These are phyloP conservation scores for Gynandropsis gynandra DNA, from an alignment of 345 rosid genomes.

Conservation along the genomic window DNA sequence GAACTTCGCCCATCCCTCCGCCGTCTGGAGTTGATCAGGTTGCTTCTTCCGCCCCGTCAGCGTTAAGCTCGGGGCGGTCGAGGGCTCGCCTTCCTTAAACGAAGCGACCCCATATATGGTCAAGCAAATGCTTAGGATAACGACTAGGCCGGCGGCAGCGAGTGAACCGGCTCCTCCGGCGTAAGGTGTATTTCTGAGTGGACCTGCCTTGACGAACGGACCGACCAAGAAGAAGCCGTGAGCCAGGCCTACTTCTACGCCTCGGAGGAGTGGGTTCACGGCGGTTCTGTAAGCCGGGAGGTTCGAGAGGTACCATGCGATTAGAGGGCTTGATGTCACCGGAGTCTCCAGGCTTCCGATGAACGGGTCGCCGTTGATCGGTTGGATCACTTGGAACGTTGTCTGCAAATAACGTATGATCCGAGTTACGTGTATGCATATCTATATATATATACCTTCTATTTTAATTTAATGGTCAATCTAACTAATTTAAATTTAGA, in stretches of 20 bases:
- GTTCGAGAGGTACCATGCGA: slow-evolving; percentile 96
- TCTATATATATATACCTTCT: too few relatives aligned
- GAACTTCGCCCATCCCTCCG: slow-evolving; percentile 94
- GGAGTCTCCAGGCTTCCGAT: slow-evolving; percentile 97
- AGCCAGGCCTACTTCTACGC: slow-evolving; percentile 79
- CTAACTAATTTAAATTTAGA: too few relatives aligned
- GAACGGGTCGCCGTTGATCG: slow-evolving; percentile 96
- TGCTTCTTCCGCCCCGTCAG: slow-evolving; percentile 90
- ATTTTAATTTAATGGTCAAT: too few relatives aligned
- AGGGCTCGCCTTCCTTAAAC: slow-evolving; percentile 77
- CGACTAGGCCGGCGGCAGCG: slow-evolving; percentile 82
- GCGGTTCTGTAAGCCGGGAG: slow-evolving; percentile 93
- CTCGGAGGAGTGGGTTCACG: slow-evolving; percentile 86
- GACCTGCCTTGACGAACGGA: slow-evolving; percentile 84
- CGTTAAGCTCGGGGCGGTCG: slow-evolving; percentile 70
- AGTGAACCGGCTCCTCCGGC: slow-evolving; percentile 78
- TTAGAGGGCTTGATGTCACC: slow-evolving; percentile 80
- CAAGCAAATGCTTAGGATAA: slow-evolving; percentile 75
- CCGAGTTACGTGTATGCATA: background rate
- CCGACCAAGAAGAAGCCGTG: slow-evolving; percentile 86
- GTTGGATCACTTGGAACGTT: slow-evolving; percentile 87
- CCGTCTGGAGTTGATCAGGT: slow-evolving; percentile 90
- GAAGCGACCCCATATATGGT: slow-evolving; percentile 81
- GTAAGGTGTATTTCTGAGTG: slow-evolving; percentile 71
- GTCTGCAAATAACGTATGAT: slow-evolving; percentile 39